A percentile compares a stretch with the other conserved stretches of the same genome.
phyloP scores from a whole-genome alignment of 768 basidiomycete genomes.

The Pholiota molesta region DNA sequence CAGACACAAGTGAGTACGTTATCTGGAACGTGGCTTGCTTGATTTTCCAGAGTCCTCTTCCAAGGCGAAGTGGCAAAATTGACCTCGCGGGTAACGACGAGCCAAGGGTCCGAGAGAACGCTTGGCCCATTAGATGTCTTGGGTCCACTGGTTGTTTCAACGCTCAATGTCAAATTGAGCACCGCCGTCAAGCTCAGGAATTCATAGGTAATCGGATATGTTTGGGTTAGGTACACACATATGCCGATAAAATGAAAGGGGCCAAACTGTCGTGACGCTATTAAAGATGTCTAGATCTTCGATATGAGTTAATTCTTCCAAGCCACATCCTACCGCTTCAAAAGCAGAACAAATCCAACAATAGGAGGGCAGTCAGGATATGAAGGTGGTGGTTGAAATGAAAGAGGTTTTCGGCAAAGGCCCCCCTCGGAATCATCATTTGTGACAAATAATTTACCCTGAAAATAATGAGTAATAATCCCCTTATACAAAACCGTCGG shows the following conservation, averaged over 20 bases:
- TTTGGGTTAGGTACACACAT: not conserved
- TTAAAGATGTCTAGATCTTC: no score
- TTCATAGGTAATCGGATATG: not conserved
- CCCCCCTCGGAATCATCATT: not conserved
- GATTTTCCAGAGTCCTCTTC: no score
- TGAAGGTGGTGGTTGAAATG: not conserved
- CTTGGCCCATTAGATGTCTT: no score
- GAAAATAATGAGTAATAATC: conserved; percentile 9
- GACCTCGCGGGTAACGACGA: no score
- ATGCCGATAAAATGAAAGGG: not conserved
- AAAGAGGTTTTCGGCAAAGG: not conserved
- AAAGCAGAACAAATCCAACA: not conserved
- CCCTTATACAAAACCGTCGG: conserved; percentile 1
- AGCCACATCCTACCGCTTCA: not conserved
- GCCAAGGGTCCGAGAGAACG: no score
- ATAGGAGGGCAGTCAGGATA: not conserved
- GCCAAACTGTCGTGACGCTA: no score
- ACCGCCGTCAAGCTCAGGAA: not conserved
- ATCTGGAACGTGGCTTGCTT: no score
- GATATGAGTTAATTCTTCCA: not conserved
- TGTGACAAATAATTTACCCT: conserved; percentile 12
- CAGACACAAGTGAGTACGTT: no score
- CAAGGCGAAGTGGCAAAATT: no score
- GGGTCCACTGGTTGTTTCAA: no score
- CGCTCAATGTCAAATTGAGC: not conserved